Evolutionary conservation across 768 basidiomycete genomes (phyloP), one percentile per base, ranked within the genome.

Genomic region (Hydnomerulius pinastri): DNA sequence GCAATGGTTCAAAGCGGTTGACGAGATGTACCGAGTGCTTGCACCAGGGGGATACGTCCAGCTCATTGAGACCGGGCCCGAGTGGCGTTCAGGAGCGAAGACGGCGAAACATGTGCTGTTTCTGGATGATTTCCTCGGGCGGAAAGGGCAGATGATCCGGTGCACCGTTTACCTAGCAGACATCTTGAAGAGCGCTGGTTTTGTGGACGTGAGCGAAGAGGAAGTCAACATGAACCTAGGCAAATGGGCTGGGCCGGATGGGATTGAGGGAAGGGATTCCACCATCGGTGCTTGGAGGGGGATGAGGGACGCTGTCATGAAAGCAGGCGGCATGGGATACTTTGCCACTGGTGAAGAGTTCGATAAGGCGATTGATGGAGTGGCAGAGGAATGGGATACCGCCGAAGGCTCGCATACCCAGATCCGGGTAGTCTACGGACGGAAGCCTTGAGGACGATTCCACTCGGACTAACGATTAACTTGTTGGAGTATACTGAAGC

Each of bases 1-100:
- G 2, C 62, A 72, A 12, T 73, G 72, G 72, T 43, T 21, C 5
- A 27, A 45, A 1, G 56, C 39, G 7, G 48, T 70, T 12, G 21
- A 45, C 3, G 71, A 69, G 28, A 63, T 71, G 7, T 61, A 56
- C 39, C 59, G 71, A 4, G 67, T 70, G 1, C 61, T 73, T 29
- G 49, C 12, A 2, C 70, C 69, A 0, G 69, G 71, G 2, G 71
- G 71, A 4, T 69, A 61, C 24, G 58, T 57, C 3, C 71, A 73
- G 35, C 52, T 72, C n/a, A 49, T 64, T 25, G 70, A 73, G 40
- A 40, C 25, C n/a, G 57, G 57, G 2, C 51, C 59, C 29, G 53
- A 57, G 17, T 61, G 49, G 54, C 6, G 27, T 0, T 56, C 57
- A 1, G 59, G 62, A 4, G 27, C 44, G 1, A 55, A 55, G 17